Evolutionary conservation across 1,284 basidiomycete species (phyloP), one percentile per base, ranked within the genome.

Genomic region (Ustilago nuda): DNA sequence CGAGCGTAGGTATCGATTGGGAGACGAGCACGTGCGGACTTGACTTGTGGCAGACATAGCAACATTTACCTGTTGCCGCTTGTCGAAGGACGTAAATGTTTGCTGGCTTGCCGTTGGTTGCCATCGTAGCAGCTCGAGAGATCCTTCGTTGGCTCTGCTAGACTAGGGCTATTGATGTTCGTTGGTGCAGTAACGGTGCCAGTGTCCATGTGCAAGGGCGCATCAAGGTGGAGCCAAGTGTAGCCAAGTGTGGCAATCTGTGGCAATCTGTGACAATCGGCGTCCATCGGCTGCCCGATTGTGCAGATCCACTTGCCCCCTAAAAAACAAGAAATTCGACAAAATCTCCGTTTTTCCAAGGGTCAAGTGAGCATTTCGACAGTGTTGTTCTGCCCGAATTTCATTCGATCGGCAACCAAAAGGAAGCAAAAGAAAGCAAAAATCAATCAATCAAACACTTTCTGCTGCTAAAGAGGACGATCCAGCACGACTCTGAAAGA

Each of bases 61-160:
- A 84, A 11, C 77, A 17, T 30, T 74, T 76, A 7, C 78, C 66
- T 13, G 80, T 79, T 3, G 61, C 74, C 3, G 82, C 82, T 55
- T 80, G 74, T 8, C 81, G 79, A 45, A 78, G 76, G 23, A 77
- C 66, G 60, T 84, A 83, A 27, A 72, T 63, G 43, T 82, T 83
- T 27, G 51, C 53, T 15, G 74, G 73, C 56, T 79, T 56, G 53
- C 43, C 57, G 11, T 48, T 52, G 7, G 30, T 19, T 4, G 30
- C 48, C 48, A 50, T 50, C 9, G 30, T 50, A 56, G 51, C 63
- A 66, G 58, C 7, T 36, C 41, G 50, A 5, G 37, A 5, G 37
- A 6, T 23, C 23, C 23, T 19, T 8, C n/a, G 45, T 9, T 33
- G 23, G 43, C 23, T 27, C 3, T 27, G 23, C 23, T 27, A 27